phyloP scores from a whole-genome alignment of 2,329 filamentous ascomycete species.

The Fusarium keratoplasticum region DNA sequence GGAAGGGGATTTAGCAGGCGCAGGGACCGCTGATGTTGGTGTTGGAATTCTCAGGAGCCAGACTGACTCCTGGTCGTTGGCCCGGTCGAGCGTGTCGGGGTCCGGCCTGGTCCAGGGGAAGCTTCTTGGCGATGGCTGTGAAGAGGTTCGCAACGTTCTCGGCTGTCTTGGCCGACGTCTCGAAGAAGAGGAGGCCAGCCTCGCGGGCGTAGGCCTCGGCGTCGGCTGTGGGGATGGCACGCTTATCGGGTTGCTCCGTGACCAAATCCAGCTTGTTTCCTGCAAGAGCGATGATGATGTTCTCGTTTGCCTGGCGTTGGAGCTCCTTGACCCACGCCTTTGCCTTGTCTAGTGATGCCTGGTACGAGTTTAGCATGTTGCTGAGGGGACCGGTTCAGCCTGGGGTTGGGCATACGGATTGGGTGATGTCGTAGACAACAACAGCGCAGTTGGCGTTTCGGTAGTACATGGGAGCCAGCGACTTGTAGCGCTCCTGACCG shows the following conservation, averaged over 20 bases:
- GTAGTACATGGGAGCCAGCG: slow-evolving; percentile 99
- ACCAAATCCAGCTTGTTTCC: slow-evolving; percentile 99
- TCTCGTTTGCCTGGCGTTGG: slow-evolving; percentile 98
- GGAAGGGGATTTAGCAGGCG: slow-evolving; percentile 60
- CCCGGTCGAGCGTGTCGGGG: slow-evolving; percentile 82
- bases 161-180: slow-evolving; percentile 97
- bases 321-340: slow-evolving; percentile 99
- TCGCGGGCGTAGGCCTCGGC: slow-evolving; percentile 96
- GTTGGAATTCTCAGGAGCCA: slow-evolving; percentile 67
- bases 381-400: background rate
- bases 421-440: slow-evolving; percentile 99
- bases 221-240: slow-evolving; percentile 87
- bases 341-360: slow-evolving; percentile 98
- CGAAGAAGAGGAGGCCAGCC: slow-evolving; percentile 95
- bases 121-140: slow-evolving; percentile 96
- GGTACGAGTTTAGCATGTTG: slow-evolving; percentile 25
- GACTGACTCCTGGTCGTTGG: slow-evolving; percentile 69
- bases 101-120: slow-evolving; percentile 96
- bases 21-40: slow-evolving; percentile 68
- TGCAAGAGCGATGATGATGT: slow-evolving; percentile 97
- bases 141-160: slow-evolving; percentile 97
- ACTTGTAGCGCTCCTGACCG: slow-evolving; percentile 99
- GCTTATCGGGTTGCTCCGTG: slow-evolving; percentile 93
- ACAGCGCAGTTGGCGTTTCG: slow-evolving; percentile 99
- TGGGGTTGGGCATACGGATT: slow-evolving; percentile 77